These are phyloP conservation scores for Stramenopiles sp. DNA, from an alignment of 352 stramenopile species.

Conservation along the genomic window DNA sequence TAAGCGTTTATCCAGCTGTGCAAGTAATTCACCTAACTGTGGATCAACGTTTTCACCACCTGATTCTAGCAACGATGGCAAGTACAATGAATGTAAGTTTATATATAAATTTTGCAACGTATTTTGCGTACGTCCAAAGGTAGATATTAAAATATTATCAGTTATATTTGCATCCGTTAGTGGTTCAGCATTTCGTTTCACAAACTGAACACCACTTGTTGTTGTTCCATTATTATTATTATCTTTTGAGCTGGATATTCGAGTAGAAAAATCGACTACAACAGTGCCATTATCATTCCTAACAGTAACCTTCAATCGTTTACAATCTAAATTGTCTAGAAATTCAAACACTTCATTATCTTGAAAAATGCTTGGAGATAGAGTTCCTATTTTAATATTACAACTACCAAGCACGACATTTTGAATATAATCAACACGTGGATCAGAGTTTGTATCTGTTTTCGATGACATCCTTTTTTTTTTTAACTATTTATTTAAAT, in stretches of 20 bases:
- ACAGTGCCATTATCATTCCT: neutral
- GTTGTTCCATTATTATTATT: neutral
- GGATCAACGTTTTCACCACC: neutral
- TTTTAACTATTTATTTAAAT: too few relatives aligned
- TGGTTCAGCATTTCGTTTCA: neutral
- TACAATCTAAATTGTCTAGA: neutral
- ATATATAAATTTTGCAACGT: neutral
- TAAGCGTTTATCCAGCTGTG: neutral
- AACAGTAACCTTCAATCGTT: neutral
- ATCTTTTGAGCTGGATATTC: neutral
- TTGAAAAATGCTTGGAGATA: neutral
- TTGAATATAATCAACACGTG: neutral
- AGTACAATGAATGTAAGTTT: neutral
- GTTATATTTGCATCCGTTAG: neutral
- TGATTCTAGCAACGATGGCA: neutral
- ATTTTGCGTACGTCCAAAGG: neutral
- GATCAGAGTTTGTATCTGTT: neutral
- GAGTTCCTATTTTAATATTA: neutral
- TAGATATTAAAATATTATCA: neutral
- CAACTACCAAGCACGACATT: neutral
- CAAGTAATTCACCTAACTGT: neutral
- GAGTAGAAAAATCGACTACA: neutral
- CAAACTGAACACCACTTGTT: neutral
- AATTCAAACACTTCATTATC: neutral
- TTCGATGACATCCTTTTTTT: neutral